Evolutionary conservation across 371 early-diverging fungal genomes (phyloP).

Genomic region (Globomyces sp.): DNA sequence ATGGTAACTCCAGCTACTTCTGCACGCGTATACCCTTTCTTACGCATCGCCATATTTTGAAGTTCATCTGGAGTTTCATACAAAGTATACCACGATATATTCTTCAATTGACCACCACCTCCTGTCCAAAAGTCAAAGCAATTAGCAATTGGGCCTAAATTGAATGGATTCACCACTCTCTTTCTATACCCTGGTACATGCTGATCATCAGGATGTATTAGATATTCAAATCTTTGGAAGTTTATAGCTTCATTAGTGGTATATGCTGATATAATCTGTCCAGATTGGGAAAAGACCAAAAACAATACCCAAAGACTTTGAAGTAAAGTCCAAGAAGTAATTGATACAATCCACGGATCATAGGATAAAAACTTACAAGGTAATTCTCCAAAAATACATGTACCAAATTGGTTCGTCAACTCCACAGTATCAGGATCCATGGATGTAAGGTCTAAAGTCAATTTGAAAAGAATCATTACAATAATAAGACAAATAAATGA

Average conservation of each 20-base stretch:
- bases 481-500: constrained; percentile 56
- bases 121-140: constrained; percentile 80
- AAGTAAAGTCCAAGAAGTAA: constrained; percentile 68
- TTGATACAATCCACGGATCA: constrained; percentile 68
- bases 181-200: constrained; percentile 36
- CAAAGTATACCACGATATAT: constrained; percentile 25
- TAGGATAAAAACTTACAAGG: constrained; percentile 71
- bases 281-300: constrained; percentile 70
- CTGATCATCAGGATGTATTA: constrained; percentile 41
- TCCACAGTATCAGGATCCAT: constrained; percentile 7
- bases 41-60: constrained; percentile 9
- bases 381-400: constrained; percentile 56
- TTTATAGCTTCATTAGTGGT: constrained; percentile 93
- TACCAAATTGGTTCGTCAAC: not conserved
- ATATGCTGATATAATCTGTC: constrained; percentile 70
- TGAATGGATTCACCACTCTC: constrained; percentile 53
- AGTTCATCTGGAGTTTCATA: constrained; percentile 14
- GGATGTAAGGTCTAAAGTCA: constrained; percentile 26
- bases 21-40: constrained; percentile 12
- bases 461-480: constrained; percentile 54
- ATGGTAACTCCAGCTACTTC: not conserved
- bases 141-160: constrained; percentile 67
- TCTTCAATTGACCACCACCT: constrained; percentile 41
- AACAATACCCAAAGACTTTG: constrained; percentile 81
- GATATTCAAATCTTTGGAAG: constrained; percentile 43